These are phyloP conservation scores for Ilex aquifolium DNA, from an alignment of 257 asterid genomes.

Conservation along the genomic window DNA sequence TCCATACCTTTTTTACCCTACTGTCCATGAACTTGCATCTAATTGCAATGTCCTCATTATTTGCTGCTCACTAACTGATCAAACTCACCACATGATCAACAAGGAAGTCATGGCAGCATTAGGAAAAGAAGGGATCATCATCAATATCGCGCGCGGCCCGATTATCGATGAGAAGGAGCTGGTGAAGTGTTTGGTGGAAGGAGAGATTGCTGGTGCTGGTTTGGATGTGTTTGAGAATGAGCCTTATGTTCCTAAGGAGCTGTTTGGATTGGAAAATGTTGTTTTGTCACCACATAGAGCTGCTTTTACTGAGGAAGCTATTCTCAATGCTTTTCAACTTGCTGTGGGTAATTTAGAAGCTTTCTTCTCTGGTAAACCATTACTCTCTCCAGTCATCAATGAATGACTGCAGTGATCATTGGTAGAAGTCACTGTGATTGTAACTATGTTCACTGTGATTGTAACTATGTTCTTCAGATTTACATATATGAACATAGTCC, in stretches of 20 bases:
- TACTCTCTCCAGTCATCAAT: conserved; percentile 19
- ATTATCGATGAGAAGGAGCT: conserved; percentile 30
- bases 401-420: no score
- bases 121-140: conserved; percentile 52
- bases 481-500: no score
- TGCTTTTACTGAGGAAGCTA: conserved; percentile 18
- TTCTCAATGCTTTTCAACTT: conserved; percentile 17
- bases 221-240: conserved; percentile 34
- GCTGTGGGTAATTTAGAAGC: conserved; percentile 23
- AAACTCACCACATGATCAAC: conserved; percentile 65
- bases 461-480: no score
- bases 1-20: conserved; percentile 30
- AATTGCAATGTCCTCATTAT: conserved; percentile 42
- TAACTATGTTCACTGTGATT: no score
- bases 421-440: no score
- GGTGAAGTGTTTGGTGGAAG: conserved; percentile 28
- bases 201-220: conserved; percentile 35
- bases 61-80: conserved; percentile 52
- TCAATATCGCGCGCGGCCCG: conserved; percentile 71
- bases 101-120: conserved; percentile 48
- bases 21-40: conserved; percentile 39
- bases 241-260: conserved; percentile 34
- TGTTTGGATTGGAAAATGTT: conserved; percentile 42
- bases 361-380: conserved; percentile 30
- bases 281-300: conserved; percentile 58